Evolutionary conservation across 177 flowering plant genomes (phyloP), one percentile per base, ranked within the genome.

Genomic region (Vitis hybrid): DNA sequence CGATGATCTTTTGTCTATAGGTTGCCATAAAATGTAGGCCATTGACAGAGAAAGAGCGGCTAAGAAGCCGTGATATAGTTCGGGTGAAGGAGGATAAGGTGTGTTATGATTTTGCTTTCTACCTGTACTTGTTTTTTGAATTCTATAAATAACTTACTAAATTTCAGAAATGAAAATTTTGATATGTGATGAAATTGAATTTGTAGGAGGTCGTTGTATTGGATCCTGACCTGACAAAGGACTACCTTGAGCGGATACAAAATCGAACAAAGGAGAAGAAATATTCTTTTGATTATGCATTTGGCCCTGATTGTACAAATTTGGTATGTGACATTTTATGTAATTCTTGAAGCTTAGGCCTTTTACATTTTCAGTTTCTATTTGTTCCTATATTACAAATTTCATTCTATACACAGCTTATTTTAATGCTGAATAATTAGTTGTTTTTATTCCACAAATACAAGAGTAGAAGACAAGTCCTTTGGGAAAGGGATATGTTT

Each of bases 21-120:
- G 97, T 93, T 71, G 92, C 91, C 27, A 90, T 93, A n/a, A 93
- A 90, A 84, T 93, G 98, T 72, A 80, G 98, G 79, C 95, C 92
- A 11, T 78, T 85, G 52, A 77, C 83, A 21, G 80, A 58, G 72
- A 78, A 70, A 75, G 97, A 90, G 50, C 69, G 79, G 15, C 46
- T 35, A 35, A 35, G 46, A 35, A 79, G 84, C 13, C 87, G 91
- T 17, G 80, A 87, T 54, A 93, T 93, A 67, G 87, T 93, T 67
- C 75, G 88, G 74, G 92, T 93, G 2, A 84, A 70, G 14, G 83
- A 85, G 75, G 80, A 78, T 52, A 86, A 91, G 93, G 98, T 93
- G 27, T 21, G 48, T 8, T 15, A 15, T 52, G 57, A 15, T 15
- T 56, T 50, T 30, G 17, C 12, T 54, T 72, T 19, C 27, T 27